Conservation (phyloP, 805 yeast genomes). For the Lipomyces japonicus region DNA sequence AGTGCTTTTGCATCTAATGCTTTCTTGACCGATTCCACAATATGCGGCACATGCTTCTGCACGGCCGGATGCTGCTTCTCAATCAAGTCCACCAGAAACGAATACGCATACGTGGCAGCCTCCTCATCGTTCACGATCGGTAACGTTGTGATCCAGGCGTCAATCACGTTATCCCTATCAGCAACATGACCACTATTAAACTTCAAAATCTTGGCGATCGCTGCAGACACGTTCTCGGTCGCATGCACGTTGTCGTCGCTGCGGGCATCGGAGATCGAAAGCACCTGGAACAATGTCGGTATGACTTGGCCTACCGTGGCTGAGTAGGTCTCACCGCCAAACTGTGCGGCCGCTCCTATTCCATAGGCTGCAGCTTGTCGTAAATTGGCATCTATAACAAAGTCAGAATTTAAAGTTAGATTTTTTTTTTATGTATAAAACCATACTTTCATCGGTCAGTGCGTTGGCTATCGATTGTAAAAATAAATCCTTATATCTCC, state of each 20-base stretch:
- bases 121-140: constrained; percentile 83
- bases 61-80: constrained; percentile 62
- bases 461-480: constrained; percentile 62
- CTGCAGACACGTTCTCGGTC: constrained; percentile 77
- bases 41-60: constrained; percentile 46
- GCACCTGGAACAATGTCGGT: constrained; percentile 68
- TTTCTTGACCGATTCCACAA: constrained; percentile 17
- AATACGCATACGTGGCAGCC: constrained; percentile 81
- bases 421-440: background rate
- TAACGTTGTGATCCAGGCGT: constrained; percentile 74
- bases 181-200: constrained; percentile 49
- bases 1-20: constrained; percentile 21
- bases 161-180: constrained; percentile 51
- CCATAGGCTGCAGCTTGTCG: constrained; percentile 86
- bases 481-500: constrained; percentile 61
- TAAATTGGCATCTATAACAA: constrained; percentile 44
- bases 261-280: constrained; percentile 73
- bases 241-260: constrained; percentile 81
- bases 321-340: constrained; percentile 62
- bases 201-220: constrained; percentile 80
- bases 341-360: constrained; percentile 81
- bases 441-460: constrained; percentile 40
- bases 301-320: constrained; percentile 66
- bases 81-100: constrained; percentile 68
- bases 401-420: constrained; percentile 26